phyloP scores from a whole-genome alignment of 2,329 filamentous ascomycete genomes.

The Penicillium crustosum region DNA sequence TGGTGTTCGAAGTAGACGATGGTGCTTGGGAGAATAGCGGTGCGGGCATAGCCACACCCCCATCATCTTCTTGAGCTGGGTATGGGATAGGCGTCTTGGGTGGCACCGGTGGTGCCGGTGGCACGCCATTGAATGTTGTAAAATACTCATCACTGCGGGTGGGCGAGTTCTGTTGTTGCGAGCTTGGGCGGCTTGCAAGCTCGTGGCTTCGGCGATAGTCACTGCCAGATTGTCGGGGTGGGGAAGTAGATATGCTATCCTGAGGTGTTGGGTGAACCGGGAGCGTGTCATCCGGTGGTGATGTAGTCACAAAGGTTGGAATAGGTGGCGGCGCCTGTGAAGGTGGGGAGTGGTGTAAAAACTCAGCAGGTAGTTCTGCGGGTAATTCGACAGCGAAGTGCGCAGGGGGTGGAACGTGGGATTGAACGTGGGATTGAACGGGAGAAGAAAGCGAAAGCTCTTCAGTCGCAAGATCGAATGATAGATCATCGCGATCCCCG shows the following conservation, averaged over 20 bases:
- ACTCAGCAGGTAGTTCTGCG: conserved; percentile 60
- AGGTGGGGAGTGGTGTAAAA: conserved; percentile 23
- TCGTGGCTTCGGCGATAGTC: conserved; percentile 43
- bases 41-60: conserved; percentile 37
- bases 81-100: conserved; percentile 74
- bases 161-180: conserved; percentile 33
- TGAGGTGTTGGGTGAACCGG: conserved; percentile 32
- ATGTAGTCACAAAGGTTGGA: conserved; percentile 22
- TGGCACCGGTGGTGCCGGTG: conserved; percentile 72
- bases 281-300: conserved; percentile 32
- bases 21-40: conserved; percentile 33
- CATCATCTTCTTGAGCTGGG: conserved; percentile 29
- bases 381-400: conserved; percentile 60
- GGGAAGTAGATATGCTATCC: conserved; percentile 25
- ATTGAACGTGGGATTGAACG: conserved; percentile 31
- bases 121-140: conserved; percentile 32
- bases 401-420: conserved; percentile 42
- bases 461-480: conserved; percentile 32
- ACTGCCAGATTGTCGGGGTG: conserved; percentile 27
- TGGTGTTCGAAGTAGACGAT: conserved; percentile 19
- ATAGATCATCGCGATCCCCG: conserved; percentile 28
- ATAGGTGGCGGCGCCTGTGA: conserved; percentile 17
- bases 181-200: conserved; percentile 30
- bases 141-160: conserved; percentile 38
- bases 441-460: conserved; percentile 24